A percentile compares a stretch with the other conserved stretches of the same genome.
Evolutionary conservation across 371 early-diverging fungal genomes (phyloP).

Genomic region (Mucor circinelloides): DNA sequence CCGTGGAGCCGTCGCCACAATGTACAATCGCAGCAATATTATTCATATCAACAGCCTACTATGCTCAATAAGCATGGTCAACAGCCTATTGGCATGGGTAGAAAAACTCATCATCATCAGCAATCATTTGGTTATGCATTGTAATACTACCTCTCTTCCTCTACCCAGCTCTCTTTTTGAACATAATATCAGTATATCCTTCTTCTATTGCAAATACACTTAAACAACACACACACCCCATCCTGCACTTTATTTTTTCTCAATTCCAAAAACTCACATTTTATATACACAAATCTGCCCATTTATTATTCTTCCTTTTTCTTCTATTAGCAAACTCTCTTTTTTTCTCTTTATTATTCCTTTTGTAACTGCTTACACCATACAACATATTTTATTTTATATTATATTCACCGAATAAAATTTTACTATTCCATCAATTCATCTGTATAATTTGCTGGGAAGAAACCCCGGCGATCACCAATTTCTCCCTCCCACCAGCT

Average conservation of each 20-base stretch:
- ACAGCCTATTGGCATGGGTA: conserved; percentile 15
- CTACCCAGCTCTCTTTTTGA: not conserved
- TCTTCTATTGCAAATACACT: conserved; percentile 3
- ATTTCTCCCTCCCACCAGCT: conserved; percentile 83
- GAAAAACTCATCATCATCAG: conserved; percentile 10
- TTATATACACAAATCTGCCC: not conserved
- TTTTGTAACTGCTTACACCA: not conserved
- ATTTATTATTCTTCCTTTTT: not conserved
- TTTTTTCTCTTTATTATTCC: not conserved
- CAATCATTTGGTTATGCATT: not conserved
- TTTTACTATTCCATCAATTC: conserved; percentile 10
- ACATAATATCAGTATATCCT: conserved; percentile 5
- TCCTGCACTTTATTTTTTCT: not conserved
- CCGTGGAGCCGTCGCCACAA: conserved; percentile 31
- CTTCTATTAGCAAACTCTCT: not conserved
- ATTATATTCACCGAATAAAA: not conserved
- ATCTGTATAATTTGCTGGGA: conserved; percentile 48
- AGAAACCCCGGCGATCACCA: conserved; percentile 60
- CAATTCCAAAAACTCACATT: not conserved
- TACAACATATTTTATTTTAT: not conserved
- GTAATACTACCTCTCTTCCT: not conserved
- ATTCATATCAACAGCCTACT: not conserved
- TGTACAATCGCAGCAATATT: not conserved
- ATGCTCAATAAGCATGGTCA: conserved; percentile 2
- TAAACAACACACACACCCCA: not conserved